Evolutionary conservation across 2,329 filamentous ascomycete genomes (phyloP), one percentile per base, ranked within the genome.

Genomic region (Xylaria sp.): DNA sequence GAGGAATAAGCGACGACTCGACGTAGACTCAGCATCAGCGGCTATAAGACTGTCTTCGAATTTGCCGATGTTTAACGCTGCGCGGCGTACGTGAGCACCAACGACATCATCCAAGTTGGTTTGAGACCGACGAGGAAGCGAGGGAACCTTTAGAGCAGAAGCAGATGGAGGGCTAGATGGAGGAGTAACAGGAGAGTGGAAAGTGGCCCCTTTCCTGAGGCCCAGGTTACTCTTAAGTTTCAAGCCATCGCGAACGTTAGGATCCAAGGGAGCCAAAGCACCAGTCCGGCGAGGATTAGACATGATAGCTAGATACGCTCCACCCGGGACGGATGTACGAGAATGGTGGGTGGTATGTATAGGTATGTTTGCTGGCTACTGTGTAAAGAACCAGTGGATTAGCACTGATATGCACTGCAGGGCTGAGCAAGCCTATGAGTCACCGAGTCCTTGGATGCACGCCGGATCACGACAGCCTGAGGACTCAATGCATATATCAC

Each of bases 101-200:
- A 92, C 86, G 65, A 91, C 89, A 86, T 92, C 90, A 81, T 93
- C 91, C 69, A 93, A 82, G 72, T 83, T 87, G 62, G 91, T 92
- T 74, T 91, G 89, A 59, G 91, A 90, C 68, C 92, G 90, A 74
- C 87, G 86, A 75, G 92, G 85, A n/a, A 85, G 78, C 51, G 82
- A 81, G 66, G 87, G 87, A 68, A 87, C 84, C 63, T 79, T 79
- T 74, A 87, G 86, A 66, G 78, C 72, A 31, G 73, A 67, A 56
- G 71, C 48, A 62, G 69, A 70, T 59, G 74, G 74, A 41, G 82
- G 78, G 67, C 82, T 82, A 68, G 81, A 78, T 59, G 79, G 78
- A 69, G 83, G 79, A 76, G 79, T 80, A 59, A 79, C 78, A 68
- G 85, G 85, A 79, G 86, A 86, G 75, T 88, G 86, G 75, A 89